Evolutionary conservation across 108 stramenopile species (phyloP).

Genomic region (Cyclostephanos invisitatus): DNA sequence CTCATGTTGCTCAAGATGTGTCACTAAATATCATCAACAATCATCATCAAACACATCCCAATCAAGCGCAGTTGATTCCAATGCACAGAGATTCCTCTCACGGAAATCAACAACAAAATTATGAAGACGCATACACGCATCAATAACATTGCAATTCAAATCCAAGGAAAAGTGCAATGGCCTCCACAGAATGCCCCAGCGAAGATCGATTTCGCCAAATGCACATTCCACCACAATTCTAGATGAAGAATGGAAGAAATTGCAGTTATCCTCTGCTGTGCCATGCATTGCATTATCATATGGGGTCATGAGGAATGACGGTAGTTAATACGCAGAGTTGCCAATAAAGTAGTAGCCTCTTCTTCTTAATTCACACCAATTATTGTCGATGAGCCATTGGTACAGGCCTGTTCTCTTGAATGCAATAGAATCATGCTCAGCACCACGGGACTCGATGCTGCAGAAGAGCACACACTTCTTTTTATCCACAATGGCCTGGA

Average conservation of each 20-base stretch:
- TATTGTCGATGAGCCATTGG: not conserved
- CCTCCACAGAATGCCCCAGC: conserved; percentile 45
- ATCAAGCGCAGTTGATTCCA: not conserved
- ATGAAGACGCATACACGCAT: conserved; percentile 29
- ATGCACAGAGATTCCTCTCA: not conserved
- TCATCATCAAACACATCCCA: conserved; percentile 12
- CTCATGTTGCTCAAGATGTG: not conserved
- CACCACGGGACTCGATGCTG: not conserved
- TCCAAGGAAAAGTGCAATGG: conserved; percentile 19
- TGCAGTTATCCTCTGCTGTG: conserved; percentile 28
- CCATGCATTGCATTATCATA: conserved; percentile 22
- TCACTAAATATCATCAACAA: not conserved
- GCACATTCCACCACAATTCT: conserved; percentile 40
- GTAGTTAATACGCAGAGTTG: conserved; percentile 33
- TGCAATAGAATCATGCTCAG: conserved; percentile 19
- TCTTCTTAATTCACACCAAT: not conserved
- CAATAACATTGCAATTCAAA: conserved; percentile 14
- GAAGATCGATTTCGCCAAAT: conserved; percentile 38
- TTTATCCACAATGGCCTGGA: conserved; percentile 26
- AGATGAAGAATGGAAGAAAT: conserved; percentile 27
- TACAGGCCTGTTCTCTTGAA: conserved; percentile 6
- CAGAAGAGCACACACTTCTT: conserved; percentile 15
- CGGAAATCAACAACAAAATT: conserved; percentile 27
- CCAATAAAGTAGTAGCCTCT: conserved; percentile 32
- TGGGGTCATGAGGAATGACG: conserved; percentile 26